phyloP scores from a whole-genome alignment of 2,329 filamentous ascomycete species.

The Zasmidium cellare region DNA sequence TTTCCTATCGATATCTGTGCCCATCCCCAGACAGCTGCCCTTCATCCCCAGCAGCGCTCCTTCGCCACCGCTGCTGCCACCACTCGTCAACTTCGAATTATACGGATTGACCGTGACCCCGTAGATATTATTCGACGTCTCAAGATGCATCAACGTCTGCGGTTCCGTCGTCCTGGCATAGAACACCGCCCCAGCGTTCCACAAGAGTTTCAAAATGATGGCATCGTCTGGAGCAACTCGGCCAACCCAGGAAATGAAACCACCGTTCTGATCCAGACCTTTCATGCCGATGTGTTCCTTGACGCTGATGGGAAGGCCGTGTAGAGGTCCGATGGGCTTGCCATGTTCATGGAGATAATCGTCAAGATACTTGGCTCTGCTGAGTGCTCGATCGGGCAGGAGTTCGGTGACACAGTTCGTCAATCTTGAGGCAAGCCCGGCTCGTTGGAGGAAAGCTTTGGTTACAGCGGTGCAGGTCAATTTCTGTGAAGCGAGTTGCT shows the following conservation, averaged over 20 bases:
- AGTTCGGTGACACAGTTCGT: conserved; percentile 50
- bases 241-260: conserved; percentile 53
- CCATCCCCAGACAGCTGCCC: conserved; percentile 56
- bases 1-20: conserved; percentile 33
- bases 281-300: conserved; percentile 57
- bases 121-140: conserved; percentile 53
- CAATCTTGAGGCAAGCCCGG: conserved; percentile 54
- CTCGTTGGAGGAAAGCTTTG: conserved; percentile 57
- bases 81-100: conserved; percentile 52
- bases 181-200: conserved; percentile 52
- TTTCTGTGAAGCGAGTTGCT: conserved; percentile 40
- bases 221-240: conserved; percentile 46
- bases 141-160: conserved; percentile 57
- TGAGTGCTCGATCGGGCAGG: conserved; percentile 39
- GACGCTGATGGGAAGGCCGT: conserved; percentile 53
- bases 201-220: conserved; percentile 49
- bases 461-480: conserved; percentile 46
- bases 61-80: conserved; percentile 59
- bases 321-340: conserved; percentile 46
- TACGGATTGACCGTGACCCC: conserved; percentile 57
- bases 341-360: conserved; percentile 37
- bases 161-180: conserved; percentile 56
- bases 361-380: conserved; percentile 43
- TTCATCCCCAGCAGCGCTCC: conserved; percentile 55
- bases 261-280: conserved; percentile 50